These are phyloP conservation scores for Fragilaria crotonensis DNA, from an alignment of 108 stramenopile species.

Conservation along the genomic window DNA sequence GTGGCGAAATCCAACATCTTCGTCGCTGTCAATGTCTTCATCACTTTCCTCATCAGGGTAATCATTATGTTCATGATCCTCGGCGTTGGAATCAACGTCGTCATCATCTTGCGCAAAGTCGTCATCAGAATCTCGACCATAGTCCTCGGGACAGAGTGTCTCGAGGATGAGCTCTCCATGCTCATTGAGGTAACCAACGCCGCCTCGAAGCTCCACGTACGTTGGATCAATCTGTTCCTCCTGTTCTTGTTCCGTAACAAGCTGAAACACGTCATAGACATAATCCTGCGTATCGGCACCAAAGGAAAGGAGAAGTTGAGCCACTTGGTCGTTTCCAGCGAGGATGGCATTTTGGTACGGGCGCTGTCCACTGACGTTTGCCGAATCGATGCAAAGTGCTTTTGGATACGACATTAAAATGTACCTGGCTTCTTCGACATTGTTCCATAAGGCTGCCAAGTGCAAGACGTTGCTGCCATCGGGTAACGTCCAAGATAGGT, in stretches of 20 bases:
- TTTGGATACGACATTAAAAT: slow-evolving; percentile 10
- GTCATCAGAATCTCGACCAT: neutral
- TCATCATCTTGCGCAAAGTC: slow-evolving; percentile 17
- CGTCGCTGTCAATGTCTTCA: neutral
- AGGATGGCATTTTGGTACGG: slow-evolving; percentile 42
- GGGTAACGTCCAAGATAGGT: neutral
- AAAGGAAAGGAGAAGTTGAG: slow-evolving; percentile 30
- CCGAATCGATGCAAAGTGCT: slow-evolving; percentile 1
- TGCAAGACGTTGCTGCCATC: slow-evolving; percentile 32
- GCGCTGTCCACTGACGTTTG: slow-evolving; percentile 31
- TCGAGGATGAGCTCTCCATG: slow-evolving; percentile 66
- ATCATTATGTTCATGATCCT: slow-evolving; percentile 36
- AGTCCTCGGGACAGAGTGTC: slow-evolving; percentile 1
- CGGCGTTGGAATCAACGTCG: slow-evolving; percentile 40
- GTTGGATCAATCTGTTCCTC: slow-evolving; percentile 4
- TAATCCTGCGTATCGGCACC: slow-evolving; percentile 31
- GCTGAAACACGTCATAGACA: slow-evolving; percentile 35
- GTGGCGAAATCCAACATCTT: neutral
- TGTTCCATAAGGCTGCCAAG: slow-evolving; percentile 42
- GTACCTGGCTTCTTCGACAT: slow-evolving; percentile 24
- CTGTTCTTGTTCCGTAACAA: slow-evolving; percentile 15
- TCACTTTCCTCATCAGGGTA: slow-evolving; percentile 39
- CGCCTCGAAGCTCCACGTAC: slow-evolving; percentile 44
- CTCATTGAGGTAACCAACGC: slow-evolving; percentile 70
- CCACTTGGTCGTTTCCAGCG: slow-evolving; percentile 27